Conservation (phyloP, 352 stramenopile species). For the Pythium aphanidermatum region DNA sequence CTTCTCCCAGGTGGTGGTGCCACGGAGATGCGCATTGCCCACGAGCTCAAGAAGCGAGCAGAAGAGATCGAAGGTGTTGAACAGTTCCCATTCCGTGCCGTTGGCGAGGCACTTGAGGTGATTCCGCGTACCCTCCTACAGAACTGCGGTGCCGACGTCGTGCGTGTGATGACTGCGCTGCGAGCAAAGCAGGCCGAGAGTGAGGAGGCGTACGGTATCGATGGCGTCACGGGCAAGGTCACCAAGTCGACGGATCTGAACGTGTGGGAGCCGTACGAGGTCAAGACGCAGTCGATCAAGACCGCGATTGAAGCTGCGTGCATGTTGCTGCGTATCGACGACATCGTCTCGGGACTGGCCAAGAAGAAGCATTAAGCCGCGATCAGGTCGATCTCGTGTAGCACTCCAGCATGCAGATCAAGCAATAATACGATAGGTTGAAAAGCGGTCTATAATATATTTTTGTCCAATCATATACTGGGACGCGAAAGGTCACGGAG, state of each 20-base stretch:
- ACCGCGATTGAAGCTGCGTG: slow-evolving; percentile 98
- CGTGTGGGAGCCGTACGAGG: slow-evolving; percentile 99
- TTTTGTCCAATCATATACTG: slow-evolving; percentile 30
- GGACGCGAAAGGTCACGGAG: slow-evolving; percentile 32
- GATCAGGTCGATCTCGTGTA: not conserved
- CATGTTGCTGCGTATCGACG: slow-evolving; percentile 98
- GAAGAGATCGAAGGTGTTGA: slow-evolving; percentile 93
- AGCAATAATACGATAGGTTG: slow-evolving; percentile 22
- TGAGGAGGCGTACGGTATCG: slow-evolving; percentile 66
- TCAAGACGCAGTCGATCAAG: slow-evolving; percentile 99
- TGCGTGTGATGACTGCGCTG: slow-evolving; percentile 97
- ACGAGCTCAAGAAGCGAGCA: slow-evolving; percentile 91
- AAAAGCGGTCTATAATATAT: slow-evolving; percentile 60
- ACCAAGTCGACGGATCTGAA: slow-evolving; percentile 94
- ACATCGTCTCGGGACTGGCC: slow-evolving; percentile 99
- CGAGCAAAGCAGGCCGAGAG: slow-evolving; percentile 89
- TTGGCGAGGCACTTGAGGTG: slow-evolving; percentile 97
- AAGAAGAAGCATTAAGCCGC: slow-evolving; percentile 88
- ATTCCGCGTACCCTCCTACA: slow-evolving; percentile 98
- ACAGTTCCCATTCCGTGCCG: slow-evolving; percentile 96
- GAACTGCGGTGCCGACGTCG: slow-evolving; percentile 99
- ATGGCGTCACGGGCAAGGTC: slow-evolving; percentile 87
- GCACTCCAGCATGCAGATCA: no score
- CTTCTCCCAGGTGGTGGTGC: slow-evolving; percentile 94
- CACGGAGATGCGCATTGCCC: slow-evolving; percentile 98